Evolutionary conservation across 2,329 filamentous ascomycete species (phyloP), one percentile per base, ranked within the genome.

Genomic region (Fusarium pseudograminearum): DNA sequence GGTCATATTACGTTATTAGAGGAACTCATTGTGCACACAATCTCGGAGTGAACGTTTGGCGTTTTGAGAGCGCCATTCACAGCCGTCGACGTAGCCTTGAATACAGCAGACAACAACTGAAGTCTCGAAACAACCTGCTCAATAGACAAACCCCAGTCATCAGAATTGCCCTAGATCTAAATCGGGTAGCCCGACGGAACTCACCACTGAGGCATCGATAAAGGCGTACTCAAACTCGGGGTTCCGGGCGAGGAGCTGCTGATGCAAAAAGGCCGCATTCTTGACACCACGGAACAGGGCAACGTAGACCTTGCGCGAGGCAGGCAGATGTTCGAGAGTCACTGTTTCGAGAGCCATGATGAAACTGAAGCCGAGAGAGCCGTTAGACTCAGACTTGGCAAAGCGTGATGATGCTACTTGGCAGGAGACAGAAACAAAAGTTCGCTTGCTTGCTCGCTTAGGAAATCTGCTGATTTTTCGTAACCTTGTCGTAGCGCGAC

Each of bases 221-320:
- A 99, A 92, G 34, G 94, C 94, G 83, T 98, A 98, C 80, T 98
- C 94, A 74, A 94, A 98, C 11, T 91, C 90, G 14, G 88, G 76
- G 77, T 98, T 97, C 54, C 93, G 92, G 8, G 89, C 86, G n/a
- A 98, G 84, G 7, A 99, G 88, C 81, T 98, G 94, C 72, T 90
- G 85, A 54, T 94, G 91, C 44, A 99, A 84, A 76, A 91, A 94
- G 1, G 87, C 80, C 14, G 93, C 87, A 78, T 99, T 99, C 66
- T 86, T 78, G 59, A 98, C 88, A 77, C 93, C 83, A 24, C 84
- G 86, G 82, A 96, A 98, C 33, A 97, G 82, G 44, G 89, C 90
- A 51, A 93, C 81, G 79, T 96, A 90, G 31, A 97, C 83, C 9
- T 87, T 85, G 77, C 93, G 84, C 30, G 84, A 83, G 9, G 83